A percentile compares a stretch with the other conserved stretches of the same genome.
phyloP scores from a whole-genome alignment of 768 basidiomycete genomes.

The Boletus sensibilis region DNA sequence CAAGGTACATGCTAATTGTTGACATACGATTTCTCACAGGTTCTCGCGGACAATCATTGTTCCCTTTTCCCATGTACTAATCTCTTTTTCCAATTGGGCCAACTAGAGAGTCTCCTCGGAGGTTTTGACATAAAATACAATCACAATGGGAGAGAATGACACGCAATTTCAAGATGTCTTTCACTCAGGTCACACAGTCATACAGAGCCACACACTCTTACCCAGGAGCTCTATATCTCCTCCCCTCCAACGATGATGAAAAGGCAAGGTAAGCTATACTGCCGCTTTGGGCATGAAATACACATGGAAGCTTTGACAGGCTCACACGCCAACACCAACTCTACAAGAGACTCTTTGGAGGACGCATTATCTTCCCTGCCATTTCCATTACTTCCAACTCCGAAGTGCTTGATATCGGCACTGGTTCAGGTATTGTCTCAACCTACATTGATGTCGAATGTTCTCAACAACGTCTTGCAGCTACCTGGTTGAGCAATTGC shows the following conservation, averaged over 20 bases:
- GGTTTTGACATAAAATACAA: not conserved
- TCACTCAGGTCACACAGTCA: not conserved
- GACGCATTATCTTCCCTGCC: constrained; percentile 16
- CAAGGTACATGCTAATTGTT: not conserved
- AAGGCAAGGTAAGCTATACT: constrained; percentile 6
- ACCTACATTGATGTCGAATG: not conserved
- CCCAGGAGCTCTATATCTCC: constrained; percentile 20
- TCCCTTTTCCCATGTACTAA: not conserved
- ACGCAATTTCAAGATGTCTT: not conserved
- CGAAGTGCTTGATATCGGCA: constrained; percentile 25
- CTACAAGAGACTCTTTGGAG: constrained; percentile 16
- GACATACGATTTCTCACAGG: not conserved
- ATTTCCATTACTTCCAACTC: not conserved
- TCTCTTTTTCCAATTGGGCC: not conserved
- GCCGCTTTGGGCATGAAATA: not conserved
- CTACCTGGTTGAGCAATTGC: constrained; percentile 18
- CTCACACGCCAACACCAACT: constrained; percentile 21
- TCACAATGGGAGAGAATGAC: not conserved
- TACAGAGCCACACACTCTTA: constrained; percentile 16
- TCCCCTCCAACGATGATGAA: constrained; percentile 24
- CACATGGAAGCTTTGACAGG: not conserved
- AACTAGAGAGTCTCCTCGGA: not conserved
- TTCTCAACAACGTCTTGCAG: not conserved
- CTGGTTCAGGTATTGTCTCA: constrained; percentile 18
- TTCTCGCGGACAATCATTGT: no score